Percentiles rank a stretch among this genome's conserved stretches.
phyloP scores from a whole-genome alignment of 176 grass and related monocot genomes.

The Oryza punctata region DNA sequence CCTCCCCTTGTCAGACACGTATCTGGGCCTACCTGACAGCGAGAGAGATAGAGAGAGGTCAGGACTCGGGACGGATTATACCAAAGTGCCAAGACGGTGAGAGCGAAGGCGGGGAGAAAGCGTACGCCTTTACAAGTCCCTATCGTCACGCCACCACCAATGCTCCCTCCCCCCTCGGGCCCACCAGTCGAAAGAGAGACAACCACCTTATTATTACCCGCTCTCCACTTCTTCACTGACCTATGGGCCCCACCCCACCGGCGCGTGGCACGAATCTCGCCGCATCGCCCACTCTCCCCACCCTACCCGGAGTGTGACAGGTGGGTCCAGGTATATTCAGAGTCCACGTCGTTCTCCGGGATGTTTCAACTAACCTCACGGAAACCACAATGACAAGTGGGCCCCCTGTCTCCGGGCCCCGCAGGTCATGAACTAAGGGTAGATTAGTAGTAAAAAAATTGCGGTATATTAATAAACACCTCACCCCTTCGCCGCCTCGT shows the following conservation, averaged over 20 bases:
- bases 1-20: not conserved
- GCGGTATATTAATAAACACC: not conserved
- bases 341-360: not conserved
- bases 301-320: not conserved
- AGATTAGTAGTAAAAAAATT: not conserved
- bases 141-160: constrained; percentile 3
- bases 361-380: not conserved
- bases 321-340: not conserved
- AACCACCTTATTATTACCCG: too few species aligned
- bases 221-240: not conserved
- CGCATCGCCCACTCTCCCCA: not conserved
- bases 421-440: not conserved
- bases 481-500: not conserved
- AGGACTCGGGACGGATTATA: too few species aligned
- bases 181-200: not conserved
- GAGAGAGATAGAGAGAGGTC: not conserved
- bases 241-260: not conserved
- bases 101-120: not conserved
- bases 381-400: not conserved
- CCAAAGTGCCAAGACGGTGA: not conserved
- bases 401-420: not conserved
- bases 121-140: not conserved
- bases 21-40: not conserved
- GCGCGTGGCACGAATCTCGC: not conserved
- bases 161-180: too few species aligned